Base-by-base conservation (phyloP, 2,329 filamentous ascomycete species). In the Fonsecaea monophora region DNA sequence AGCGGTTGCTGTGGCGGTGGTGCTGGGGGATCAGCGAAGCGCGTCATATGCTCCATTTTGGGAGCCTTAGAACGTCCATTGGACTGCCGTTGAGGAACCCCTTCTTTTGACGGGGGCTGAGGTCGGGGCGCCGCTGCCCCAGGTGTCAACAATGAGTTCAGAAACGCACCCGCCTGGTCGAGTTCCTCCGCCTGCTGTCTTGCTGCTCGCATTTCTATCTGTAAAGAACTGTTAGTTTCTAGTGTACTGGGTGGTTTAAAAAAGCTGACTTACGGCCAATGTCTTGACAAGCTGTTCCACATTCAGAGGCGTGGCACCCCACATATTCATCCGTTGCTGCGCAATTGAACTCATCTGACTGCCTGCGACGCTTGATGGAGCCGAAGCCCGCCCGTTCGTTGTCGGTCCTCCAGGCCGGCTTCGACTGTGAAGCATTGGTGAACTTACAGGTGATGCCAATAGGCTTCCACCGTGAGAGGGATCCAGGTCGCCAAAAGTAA, bases 271-370 rank as follows among this genome's bases (percentile, higher is more conserved):
- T 83, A 94, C 91, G 76, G 91, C 90, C 60, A 95, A 82, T 75
- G 89, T 89, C 77, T 97, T 97, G 45, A 97, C 90, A 64, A 99
- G 94, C 73, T 96, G 92, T 77, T 99, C 95, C 53, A 96, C 95
- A 6, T 92, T 96, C 70, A 97, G 89, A 0, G 94, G 92, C 6
- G 92, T 62, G 37, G 60, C 92, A 64, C 96, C 83, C 88, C 92
- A 96, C 73, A 93, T 93, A 42, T 92, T 92, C 80, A 89, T 86
- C 67, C 92, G 86, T 72, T 92, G 91, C 71, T 92, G 90, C 63
- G 87, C 85, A 75, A 93, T 82, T 13, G 79, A 81, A 71, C 80
- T 85, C 73, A 85, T 80, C 72, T 87, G 85, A 70, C 80, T 82
- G 65, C 82, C 83, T 55, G 81, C 79, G 67, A 84, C 84, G 71